Evolutionary conservation across 1,284 basidiomycete genomes (phyloP).

Genomic region (Ceratobasidium sp.): DNA sequence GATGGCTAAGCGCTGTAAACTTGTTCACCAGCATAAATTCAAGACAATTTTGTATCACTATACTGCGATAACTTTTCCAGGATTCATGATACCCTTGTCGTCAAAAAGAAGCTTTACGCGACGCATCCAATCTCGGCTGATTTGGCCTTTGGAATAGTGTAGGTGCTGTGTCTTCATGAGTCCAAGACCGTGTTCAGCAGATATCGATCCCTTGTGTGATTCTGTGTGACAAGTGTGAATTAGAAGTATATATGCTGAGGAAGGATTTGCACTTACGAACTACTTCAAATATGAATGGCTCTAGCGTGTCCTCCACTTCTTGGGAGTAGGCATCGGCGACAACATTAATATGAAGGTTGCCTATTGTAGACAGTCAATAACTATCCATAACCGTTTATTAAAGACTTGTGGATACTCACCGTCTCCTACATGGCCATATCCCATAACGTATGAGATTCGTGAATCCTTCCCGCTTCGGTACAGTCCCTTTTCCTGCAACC

Average conservation of each 20-base stretch:
- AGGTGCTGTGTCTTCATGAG: conserved; percentile 95
- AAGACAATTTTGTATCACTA: not conserved
- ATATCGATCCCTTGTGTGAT: conserved; percentile 83
- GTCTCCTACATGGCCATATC: conserved; percentile 97
- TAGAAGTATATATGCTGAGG: not conserved
- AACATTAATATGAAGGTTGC: conserved; percentile 95
- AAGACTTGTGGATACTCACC: conserved; percentile 62
- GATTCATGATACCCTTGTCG: conserved; percentile 91
- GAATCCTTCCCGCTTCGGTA: conserved; percentile 64
- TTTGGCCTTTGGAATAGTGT: conserved; percentile 84
- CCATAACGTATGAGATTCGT: conserved; percentile 84
- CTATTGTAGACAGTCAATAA: conserved; percentile 56
- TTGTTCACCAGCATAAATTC: conserved; percentile 10
- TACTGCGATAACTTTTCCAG: conserved; percentile 74
- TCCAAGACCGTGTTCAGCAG: conserved; percentile 96
- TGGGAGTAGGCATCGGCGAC: conserved; percentile 85
- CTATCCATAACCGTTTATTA: not conserved
- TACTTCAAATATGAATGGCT: conserved; percentile 96
- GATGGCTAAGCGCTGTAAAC: not conserved
- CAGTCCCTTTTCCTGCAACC: conserved; percentile 78
- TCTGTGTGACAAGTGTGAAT: conserved; percentile 40
- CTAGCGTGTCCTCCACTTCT: conserved; percentile 87
- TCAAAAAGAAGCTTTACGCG: conserved; percentile 93
- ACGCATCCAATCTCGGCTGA: conserved; percentile 89
- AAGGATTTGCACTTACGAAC: conserved; percentile 56